phyloP scores from a whole-genome alignment of 139 green algal genomes.

The Zygnema cylindricum region DNA sequence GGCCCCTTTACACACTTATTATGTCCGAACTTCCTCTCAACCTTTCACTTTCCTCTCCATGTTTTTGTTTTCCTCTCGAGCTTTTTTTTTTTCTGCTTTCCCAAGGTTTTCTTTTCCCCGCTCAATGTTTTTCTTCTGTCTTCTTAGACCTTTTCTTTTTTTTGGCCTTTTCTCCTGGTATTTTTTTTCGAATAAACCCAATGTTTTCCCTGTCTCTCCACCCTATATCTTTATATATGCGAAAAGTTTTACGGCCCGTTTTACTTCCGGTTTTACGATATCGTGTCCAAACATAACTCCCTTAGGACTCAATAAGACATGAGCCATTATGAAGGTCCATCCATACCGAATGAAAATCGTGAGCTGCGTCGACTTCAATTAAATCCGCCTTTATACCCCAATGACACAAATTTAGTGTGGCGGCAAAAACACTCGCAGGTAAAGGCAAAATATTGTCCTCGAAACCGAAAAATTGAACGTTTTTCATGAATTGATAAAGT shows the following conservation, averaged over 20 bases:
- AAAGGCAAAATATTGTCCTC: slow-evolving; percentile 32
- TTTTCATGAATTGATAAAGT: slow-evolving; percentile 42
- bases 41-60: too few species aligned
- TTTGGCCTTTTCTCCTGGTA: too few species aligned
- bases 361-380: slow-evolving; percentile 45
- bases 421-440: slow-evolving; percentile 14
- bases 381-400: slow-evolving; percentile 32
- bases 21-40: too few species aligned
- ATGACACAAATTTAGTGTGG: slow-evolving; percentile 11
- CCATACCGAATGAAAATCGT: slow-evolving; percentile 40
- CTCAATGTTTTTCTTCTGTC: too few species aligned
- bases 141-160: too few species aligned
- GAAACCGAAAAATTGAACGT: slow-evolving; percentile 11
- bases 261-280: slow-evolving; percentile 30
- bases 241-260: slow-evolving; percentile 28
- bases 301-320: slow-evolving; percentile 26
- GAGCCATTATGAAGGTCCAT: slow-evolving; percentile 28
- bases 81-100: too few species aligned
- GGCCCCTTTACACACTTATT: too few species aligned
- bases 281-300: slow-evolving; percentile 56
- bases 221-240: slow-evolving; percentile 1
- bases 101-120: too few species aligned
- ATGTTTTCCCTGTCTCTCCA: slow-evolving; percentile 44
- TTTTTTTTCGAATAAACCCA: too few species aligned
- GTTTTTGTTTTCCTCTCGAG: too few species aligned